Conservation (phyloP, 441 rosid genomes). For the Croton setiger region DNA sequence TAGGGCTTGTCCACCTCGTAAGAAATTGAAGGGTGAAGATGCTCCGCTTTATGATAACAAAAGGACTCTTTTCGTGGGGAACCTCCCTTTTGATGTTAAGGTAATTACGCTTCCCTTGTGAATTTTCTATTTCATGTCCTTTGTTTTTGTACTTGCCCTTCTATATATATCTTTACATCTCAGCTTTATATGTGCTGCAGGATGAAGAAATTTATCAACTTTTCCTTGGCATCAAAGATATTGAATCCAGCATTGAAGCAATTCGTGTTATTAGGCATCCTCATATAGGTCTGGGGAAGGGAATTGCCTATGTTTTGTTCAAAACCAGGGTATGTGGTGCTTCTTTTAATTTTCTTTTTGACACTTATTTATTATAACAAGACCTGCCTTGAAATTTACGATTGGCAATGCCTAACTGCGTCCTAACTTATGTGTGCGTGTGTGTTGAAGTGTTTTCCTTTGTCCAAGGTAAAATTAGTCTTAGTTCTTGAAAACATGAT, state of each 20-base stretch:
- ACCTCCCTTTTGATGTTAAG: slow-evolving; percentile 97
- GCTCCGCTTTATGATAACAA: slow-evolving; percentile 64
- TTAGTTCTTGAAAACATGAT: not conserved
- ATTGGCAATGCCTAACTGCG: not conserved
- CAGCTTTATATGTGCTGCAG: slow-evolving; percentile 32
- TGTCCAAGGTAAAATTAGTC: not conserved
- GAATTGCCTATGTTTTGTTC: slow-evolving; percentile 90
- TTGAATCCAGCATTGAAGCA: slow-evolving; percentile 73
- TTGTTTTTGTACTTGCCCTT: slow-evolving; percentile 5
- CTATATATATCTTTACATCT: slow-evolving; percentile 10
- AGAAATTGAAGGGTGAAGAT: slow-evolving; percentile 65
- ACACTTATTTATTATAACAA: not conserved
- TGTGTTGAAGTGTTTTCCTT: not conserved
- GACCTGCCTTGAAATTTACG: not conserved
- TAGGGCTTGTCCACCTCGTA: slow-evolving; percentile 95
- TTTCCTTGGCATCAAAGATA: slow-evolving; percentile 53
- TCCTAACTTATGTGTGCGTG: slow-evolving; percentile 2
- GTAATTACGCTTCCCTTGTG: slow-evolving; percentile 30
- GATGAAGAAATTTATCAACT: slow-evolving; percentile 93
- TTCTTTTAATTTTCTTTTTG: slow-evolving; percentile 14
- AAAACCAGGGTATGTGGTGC: slow-evolving; percentile 62
- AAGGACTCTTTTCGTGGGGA: slow-evolving; percentile 87
- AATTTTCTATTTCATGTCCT: not conserved
- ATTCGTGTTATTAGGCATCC: slow-evolving; percentile 88
- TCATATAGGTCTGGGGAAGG: slow-evolving; percentile 84